Base-by-base conservation (phyloP, 495 filamentous ascomycete species). In the Penicillium waksmanii region DNA sequence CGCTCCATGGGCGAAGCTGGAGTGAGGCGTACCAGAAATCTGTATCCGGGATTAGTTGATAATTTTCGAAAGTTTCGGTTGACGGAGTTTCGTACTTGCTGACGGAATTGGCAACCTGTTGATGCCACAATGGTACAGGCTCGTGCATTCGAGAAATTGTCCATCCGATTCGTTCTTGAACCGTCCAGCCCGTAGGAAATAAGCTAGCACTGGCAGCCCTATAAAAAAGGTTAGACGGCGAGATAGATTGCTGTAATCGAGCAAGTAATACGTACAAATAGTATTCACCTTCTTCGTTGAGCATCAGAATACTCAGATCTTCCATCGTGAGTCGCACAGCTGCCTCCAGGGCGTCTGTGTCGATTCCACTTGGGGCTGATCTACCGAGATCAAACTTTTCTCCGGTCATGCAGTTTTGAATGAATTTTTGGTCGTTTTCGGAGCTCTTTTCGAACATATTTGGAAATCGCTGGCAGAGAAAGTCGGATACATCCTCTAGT, bases 281-380 rank as follows among this genome's bases (percentile, higher is more conserved):
- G 54, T 83, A 81, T 56, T 81, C 72, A 9, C 67, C 73, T 10
- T 80, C 75, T 31, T 71, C 69, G 42, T 84, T 80, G 60, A 77
- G 77, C 68, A 80, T 73, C 42, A 86, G 46, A 48, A 86, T 71
- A 57, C 80, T 85, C 48, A 86, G 71, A 60, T 85, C 84, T 65
- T 85, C 83, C 81, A 83, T 84, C 17, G 80, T 77, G 27, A 85
- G 68, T 56, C 80, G 70, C 7, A 83, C 84, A n/a, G 82, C 83
- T 15, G 81, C 72, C 64, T 86, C 84, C 34, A 86, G 70, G 27
- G 82, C 81, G 53, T 82, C 77, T 13, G 63, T 68, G 11, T 25
- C 48, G 18, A 71, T 63, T 19, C 73, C 65, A 12, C 65, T 61
- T 19, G 65, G 34, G 35, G 65, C 64, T n/a, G 64, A 48, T 12